Evolutionary conservation across 257 asterid genomes (phyloP), one percentile per base, ranked within the genome.

Genomic region (Petunia secreta): DNA sequence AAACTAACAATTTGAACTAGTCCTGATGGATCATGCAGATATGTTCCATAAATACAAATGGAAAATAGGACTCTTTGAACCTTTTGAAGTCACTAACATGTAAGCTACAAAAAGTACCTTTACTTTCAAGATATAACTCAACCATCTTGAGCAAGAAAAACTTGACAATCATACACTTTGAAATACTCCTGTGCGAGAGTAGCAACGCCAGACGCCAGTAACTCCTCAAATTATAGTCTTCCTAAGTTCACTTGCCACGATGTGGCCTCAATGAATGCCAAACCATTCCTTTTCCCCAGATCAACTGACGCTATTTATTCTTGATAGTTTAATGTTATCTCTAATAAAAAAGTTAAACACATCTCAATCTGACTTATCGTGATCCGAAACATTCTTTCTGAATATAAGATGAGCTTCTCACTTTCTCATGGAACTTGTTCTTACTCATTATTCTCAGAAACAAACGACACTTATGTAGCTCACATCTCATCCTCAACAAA

Each of bases 91-190:
- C 77, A 69, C 25, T 15, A 46, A 25, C 59, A 46, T 44, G 59
- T 46, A 69, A 69, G 59, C 77, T 25, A 69, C 77, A 44, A 68
- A 69, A 69, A 43, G 59, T 10, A 69, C 34, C 25, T 46, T 71
- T 3, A 46, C 25, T 3, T 48, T 46, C 77, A 69, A 25, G 77
- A 71, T 48, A 48, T 25, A 71, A 71, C 77, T 71, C 60, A 50
- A 71, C 46, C 36, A 69, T 46, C 77, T 4, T 25, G 25, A 69
- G 77, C 25, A 69, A 25, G 25, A 69, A 69, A 44, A 46, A 69
- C 60, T 25, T 69, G 41, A 25, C 43, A 46, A 9, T 46, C 25
- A 69, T 46, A 25, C 43, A 71, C 10, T 71, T 46, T 48, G 60
- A 50, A 46, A 71, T 48, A 11, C 59, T 71, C 60, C 60, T 71